Percentiles rank a stretch among this genome's conserved stretches.
Conservation (phyloP, 176 grass and related monocot species). For the Ensete ventricosum region DNA sequence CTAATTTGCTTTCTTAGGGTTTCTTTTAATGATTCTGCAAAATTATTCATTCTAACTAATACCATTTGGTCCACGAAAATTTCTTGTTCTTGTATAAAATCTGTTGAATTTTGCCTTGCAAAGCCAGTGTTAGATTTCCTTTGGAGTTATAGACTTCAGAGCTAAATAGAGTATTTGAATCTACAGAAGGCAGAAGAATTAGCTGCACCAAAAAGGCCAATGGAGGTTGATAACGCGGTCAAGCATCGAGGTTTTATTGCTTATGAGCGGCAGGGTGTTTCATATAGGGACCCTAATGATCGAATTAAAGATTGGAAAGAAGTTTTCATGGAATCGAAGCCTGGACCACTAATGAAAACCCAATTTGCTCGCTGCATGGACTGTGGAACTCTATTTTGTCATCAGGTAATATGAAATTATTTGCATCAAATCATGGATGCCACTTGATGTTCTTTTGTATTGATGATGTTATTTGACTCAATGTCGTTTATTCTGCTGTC, state of each 20-base stretch:
- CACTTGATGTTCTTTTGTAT: not conserved
- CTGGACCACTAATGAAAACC: slow-evolving; percentile 72
- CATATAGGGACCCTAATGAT: slow-evolving; percentile 65
- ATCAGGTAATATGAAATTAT: slow-evolving; percentile 51
- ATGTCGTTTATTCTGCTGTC: not conserved
- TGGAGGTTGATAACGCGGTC: slow-evolving; percentile 41
- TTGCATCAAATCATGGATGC: not conserved
- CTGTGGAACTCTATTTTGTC: slow-evolving; percentile 97
- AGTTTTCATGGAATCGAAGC: slow-evolving; percentile 79
- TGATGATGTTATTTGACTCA: not conserved
- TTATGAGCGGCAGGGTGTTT: slow-evolving; percentile 78
- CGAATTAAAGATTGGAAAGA: slow-evolving; percentile 77
- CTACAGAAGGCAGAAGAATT: slow-evolving; percentile 35
- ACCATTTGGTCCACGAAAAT: not conserved
- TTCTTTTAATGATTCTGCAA: not conserved
- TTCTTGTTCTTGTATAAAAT: not conserved
- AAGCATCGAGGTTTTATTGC: slow-evolving; percentile 78
- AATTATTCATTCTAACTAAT: not conserved
- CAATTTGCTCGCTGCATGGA: slow-evolving; percentile 99
- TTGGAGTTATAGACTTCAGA: not conserved
- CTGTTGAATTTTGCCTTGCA: not conserved
- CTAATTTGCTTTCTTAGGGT: not conserved
- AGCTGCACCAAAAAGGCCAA: slow-evolving; percentile 38
- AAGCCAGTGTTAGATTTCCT: not conserved
- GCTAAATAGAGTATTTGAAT: slow-evolving; percentile 20